Evolutionary conservation across 352 stramenopile species (phyloP), one percentile per base, ranked within the genome.

Genomic region (Blastocystis sp.): DNA sequence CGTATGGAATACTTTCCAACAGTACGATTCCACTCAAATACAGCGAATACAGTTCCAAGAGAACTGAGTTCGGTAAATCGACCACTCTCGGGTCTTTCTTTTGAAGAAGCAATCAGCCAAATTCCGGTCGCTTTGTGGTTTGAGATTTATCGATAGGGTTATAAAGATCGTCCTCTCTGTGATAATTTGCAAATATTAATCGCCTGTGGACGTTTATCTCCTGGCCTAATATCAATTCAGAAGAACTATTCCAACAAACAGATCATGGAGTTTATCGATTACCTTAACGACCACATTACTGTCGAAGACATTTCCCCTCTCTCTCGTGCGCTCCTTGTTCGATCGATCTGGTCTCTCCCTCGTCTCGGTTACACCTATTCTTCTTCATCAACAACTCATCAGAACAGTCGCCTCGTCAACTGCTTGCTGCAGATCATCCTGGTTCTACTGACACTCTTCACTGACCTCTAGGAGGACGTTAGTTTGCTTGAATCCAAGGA

Each of bases 291-390:
- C 1, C n/a, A 29, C 13, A 34, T 64, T 41, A 39, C 37, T 41
- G n/a, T 4, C 55, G 70, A 80, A 7, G 45, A 63, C 34, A 5
- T 80, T 53, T 26, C 70, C n/a, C 63, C 70, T 13, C 37, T 80
- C 23, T 13, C n/a, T 15, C 34, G 53, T 3, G n/a, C 18, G 3
- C n/a, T 47, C 23, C 20, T 80, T 18, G 39, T 80, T 41, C 41
- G 70, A 20, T 26, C 47, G 26, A 61, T 80, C 37, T 80, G 70
- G 70, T 8, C 70, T n/a, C 70, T 80, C 18, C 70, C 70, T 34
- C 70, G 70, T n/a, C 53, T 80, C 50, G 70, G 70, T 39, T 80
- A 47, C 50, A 80, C 70, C 8, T 80, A 80, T 43, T 23, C 66
- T 18, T 59, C 50, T 59, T 59, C 50, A 13, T n/a, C 50, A n/a